Base-by-base conservation (phyloP, 768 basidiomycete species). In the Imleria badia region DNA sequence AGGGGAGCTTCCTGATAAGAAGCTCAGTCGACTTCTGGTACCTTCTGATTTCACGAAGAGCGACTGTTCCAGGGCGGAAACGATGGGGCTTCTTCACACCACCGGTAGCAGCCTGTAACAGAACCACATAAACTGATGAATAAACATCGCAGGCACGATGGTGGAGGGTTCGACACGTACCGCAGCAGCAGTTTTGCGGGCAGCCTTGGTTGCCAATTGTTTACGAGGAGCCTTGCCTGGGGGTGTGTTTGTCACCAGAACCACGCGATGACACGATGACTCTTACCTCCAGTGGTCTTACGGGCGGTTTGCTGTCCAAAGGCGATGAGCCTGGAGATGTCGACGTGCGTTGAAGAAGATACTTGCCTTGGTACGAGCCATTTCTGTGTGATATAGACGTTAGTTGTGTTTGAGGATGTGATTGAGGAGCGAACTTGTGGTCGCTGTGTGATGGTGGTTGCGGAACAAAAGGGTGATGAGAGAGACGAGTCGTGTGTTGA, bases 21-120 rank as follows among this genome's bases (percentile, higher is more conserved):
- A 99, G 87, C 82, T 98, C 96, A 61, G 96, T 98, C 58, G 92
- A 94, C 82, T 97, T 97, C 77, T 98, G 94, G 82, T 98, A 97
- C 74, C 94, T 84, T 71, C 96, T 81, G 67, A 98, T 98, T 78
- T 98, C 95, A 83, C 96, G 94, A 62, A 99, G 93, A 62, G 96
- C 96, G 80, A 99, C 96, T 62, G 96, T 99, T 81, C 96, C 90
- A 64, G 90, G 90, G 69, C 90, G 84, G 87, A 96, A 98, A 72
- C 95, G 82, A 75, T 98, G 95, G 56, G 95, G 96, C 82, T 98
- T 99, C 95, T 98, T 98, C 67, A 97, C 94, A 85, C 94, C 94
- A 77, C 94, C 94, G 59, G 94, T 89, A 54, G 89, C 83, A 53
- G 89, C 81, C 83, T 85, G 51, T 38, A 3, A 15, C 4, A 58